phyloP scores from a whole-genome alignment of 768 basidiomycete species.

The Tremella fuciformis region DNA sequence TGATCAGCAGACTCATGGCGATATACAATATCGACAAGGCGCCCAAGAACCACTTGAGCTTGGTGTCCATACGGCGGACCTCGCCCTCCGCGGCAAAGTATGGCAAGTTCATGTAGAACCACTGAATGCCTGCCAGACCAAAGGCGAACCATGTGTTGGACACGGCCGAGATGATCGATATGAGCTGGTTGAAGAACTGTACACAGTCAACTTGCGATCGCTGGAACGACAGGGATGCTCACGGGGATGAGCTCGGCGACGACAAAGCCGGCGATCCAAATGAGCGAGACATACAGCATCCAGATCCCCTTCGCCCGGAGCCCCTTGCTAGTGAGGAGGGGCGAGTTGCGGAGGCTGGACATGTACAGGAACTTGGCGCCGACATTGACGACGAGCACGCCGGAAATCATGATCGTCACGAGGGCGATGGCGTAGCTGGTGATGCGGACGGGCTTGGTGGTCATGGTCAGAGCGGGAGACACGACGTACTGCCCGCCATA shows the following conservation, averaged over 20 bases:
- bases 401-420: constrained; percentile 31
- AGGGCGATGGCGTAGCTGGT: constrained; percentile 30
- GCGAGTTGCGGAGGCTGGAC: constrained; percentile 23
- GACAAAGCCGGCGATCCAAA: constrained; percentile 35
- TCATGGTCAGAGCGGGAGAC: constrained; percentile 35
- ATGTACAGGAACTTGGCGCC: constrained; percentile 37
- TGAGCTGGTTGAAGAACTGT: constrained; percentile 39
- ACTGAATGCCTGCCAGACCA: constrained; percentile 30
- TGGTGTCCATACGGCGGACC: background rate
- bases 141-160: constrained; percentile 38
- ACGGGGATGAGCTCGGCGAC: constrained; percentile 32
- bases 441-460: constrained; percentile 22
- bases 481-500: constrained; percentile 24
- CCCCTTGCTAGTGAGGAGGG: constrained; percentile 27
- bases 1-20: constrained; percentile 25
- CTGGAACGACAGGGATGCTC: background rate
- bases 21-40: constrained; percentile 9
- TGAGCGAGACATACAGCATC: constrained; percentile 24
- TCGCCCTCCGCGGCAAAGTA: constrained; percentile 2
- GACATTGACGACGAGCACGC: constrained; percentile 32
- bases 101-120: constrained; percentile 20
- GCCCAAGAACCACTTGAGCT: background rate
- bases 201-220: too few relatives aligned
- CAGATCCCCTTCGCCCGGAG: constrained; percentile 25
- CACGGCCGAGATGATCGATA: constrained; percentile 36